A percentile compares a stretch with the other conserved stretches of the same genome.
Evolutionary conservation across 2,329 filamentous ascomycete genomes (phyloP).

Genomic region (Colletotrichum scovillei): DNA sequence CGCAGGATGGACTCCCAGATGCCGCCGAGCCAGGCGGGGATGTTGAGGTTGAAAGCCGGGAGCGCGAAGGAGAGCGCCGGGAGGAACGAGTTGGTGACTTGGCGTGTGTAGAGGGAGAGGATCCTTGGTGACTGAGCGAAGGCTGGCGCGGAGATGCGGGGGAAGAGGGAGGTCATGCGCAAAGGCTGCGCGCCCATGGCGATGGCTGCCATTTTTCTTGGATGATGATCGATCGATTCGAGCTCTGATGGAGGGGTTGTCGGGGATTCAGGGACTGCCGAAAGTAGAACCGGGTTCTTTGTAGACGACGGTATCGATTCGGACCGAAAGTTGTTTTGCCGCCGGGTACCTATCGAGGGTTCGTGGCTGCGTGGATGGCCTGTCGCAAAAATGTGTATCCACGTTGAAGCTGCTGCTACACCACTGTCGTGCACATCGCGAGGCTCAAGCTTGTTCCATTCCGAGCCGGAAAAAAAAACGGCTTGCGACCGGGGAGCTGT

Average conservation of each 20-base stretch:
- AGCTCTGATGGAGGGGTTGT: conserved; percentile 9
- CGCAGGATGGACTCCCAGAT: conserved; percentile 94
- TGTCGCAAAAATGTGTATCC: neutral
- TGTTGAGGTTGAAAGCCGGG: conserved; percentile 67
- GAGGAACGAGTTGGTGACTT: conserved; percentile 60
- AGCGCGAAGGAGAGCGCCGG: conserved; percentile 67
- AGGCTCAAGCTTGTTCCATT: conserved; percentile 22
- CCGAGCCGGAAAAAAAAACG: conserved; percentile 24
- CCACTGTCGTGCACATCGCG: conserved; percentile 19
- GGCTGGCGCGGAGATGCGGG: conserved; percentile 59
- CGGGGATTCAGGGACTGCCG: neutral
- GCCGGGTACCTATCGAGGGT: neutral
- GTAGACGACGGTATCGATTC: neutral
- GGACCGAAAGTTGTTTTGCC: neutral
- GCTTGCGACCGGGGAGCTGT: conserved; percentile 26
- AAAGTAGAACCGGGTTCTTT: no score
- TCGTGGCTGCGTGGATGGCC: neutral
- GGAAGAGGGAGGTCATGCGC: conserved; percentile 60
- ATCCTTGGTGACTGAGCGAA: conserved; percentile 55
- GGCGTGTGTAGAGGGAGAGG: conserved; percentile 56
- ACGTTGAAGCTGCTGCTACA: conserved; percentile 2
- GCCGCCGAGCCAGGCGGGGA: conserved; percentile 75
- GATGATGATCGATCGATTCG: conserved; percentile 22
- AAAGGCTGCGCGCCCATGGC: conserved; percentile 36
- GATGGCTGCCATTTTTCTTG: conserved; percentile 57